phyloP scores from a whole-genome alignment of 2,329 filamentous ascomycete species.

The Cladosporium sp. region DNA sequence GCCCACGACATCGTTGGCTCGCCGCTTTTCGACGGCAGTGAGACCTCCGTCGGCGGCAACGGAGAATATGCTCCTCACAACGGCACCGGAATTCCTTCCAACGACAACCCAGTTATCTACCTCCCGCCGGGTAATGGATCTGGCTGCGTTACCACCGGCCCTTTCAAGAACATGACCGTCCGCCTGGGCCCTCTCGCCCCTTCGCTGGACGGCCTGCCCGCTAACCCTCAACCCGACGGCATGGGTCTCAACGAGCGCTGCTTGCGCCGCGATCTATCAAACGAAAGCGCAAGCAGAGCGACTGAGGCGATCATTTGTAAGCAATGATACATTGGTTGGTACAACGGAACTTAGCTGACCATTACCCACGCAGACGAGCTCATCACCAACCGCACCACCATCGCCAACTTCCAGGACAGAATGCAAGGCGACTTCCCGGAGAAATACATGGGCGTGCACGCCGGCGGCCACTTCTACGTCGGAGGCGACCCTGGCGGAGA shows the following conservation, averaged over 20 bases:
- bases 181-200: slow-evolving; percentile 52
- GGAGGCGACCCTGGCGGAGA: slow-evolving; percentile 49
- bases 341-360: neutral
- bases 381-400: slow-evolving; percentile 24
- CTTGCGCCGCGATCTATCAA: slow-evolving; percentile 40
- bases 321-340: neutral
- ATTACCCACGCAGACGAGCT: slow-evolving; percentile 13
- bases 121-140: slow-evolving; percentile 53
- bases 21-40: slow-evolving; percentile 58
- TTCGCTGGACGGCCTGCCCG: slow-evolving; percentile 32
- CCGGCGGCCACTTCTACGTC: slow-evolving; percentile 48
- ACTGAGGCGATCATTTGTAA: slow-evolving; percentile 23
- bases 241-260: slow-evolving; percentile 38
- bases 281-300: slow-evolving; percentile 19
- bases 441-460: slow-evolving; percentile 41
- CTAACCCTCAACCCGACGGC: slow-evolving; percentile 35
- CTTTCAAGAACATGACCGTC: slow-evolving; percentile 49
- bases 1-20: slow-evolving; percentile 47
- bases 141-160: slow-evolving; percentile 53
- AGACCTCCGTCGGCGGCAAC: slow-evolving; percentile 41
- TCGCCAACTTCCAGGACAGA: slow-evolving; percentile 27
- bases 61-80: slow-evolving; percentile 31
- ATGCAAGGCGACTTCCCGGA: slow-evolving; percentile 30
- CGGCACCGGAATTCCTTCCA: slow-evolving; percentile 39
- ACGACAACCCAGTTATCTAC: slow-evolving; percentile 26